Evolutionary conservation across 1,284 basidiomycete species (phyloP), one percentile per base, ranked within the genome.

Genomic region (Trichosporon inkin): DNA sequence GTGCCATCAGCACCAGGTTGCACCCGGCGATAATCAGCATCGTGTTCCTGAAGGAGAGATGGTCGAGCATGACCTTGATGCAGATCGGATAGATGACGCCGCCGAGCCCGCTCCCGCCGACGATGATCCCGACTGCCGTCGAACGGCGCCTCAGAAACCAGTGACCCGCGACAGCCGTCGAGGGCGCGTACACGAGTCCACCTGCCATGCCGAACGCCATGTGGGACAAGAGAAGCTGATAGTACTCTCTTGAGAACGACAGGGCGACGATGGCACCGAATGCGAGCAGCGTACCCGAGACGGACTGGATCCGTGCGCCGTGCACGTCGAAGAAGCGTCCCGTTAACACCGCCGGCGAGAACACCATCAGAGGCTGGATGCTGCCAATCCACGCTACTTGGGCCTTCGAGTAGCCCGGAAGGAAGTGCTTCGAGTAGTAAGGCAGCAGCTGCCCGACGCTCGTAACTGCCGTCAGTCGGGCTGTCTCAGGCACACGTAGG

Each of bases 151-250:
- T 62, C 49, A 73, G 57, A 63, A 78, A 78, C 76, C 76, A 78
- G 56, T 78, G 76, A 0, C 72, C 72, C 1, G 68, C 67, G n/a
- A 76, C 71, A 1, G 74, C 73, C 2, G 73, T 76, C 0, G 73
- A 67, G 10, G 76, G 75, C 0, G 73, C 68, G 55, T 74, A 78
- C 13, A 75, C 54, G 14, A 74, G 57, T 0, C 69, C 67, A 0
- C 70, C 72, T 1, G 70, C 68, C 10, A 75, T 53, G 19, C 76
- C 76, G 44, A 72, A 74, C 3, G 71, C 62, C 3, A 69, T 56
- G 53, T 77, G 75, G 2, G 74, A 71, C 16, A 77, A 68, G 13
- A 77, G 61, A 62, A 78, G 74, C 58, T 78, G 76, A 58, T 73
- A 78, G 66, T 72, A 78, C 55, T 70, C 61, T 20, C 67, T 63